phyloP scores from a whole-genome alignment of 805 yeast genomes.

The Cyberlindnera samutprakarnensis region DNA sequence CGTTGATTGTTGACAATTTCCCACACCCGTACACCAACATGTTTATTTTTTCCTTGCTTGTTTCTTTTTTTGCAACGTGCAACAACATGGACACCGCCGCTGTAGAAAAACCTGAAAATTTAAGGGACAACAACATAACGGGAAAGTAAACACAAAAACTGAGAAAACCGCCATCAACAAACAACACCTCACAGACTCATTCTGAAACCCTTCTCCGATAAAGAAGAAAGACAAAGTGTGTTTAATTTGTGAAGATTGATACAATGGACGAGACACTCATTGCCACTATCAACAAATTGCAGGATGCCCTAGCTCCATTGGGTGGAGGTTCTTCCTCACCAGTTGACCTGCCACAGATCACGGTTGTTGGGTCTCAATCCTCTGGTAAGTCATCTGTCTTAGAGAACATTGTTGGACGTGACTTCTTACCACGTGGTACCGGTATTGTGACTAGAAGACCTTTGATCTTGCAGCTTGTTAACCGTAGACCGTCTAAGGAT shows the following conservation, averaged over 20 bases:
- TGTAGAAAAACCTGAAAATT: too few relatives aligned
- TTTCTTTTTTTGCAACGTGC: too few relatives aligned
- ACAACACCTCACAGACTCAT: too few relatives aligned
- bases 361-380: conserved; percentile 93
- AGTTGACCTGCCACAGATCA: conserved; percentile 86
- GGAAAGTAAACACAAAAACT: too few relatives aligned
- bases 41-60: too few relatives aligned
- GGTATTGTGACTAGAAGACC: conserved; percentile 93
- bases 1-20: too few relatives aligned
- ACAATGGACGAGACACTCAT: conserved; percentile 70
- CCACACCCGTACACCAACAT: too few relatives aligned
- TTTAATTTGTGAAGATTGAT: too few relatives aligned
- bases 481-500: conserved; percentile 41
- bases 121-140: too few relatives aligned
- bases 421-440: conserved; percentile 85
- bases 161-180: too few relatives aligned
- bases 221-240: too few relatives aligned
- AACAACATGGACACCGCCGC: neutral
- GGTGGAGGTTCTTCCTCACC: conserved; percentile 78
- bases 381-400: conserved; percentile 84
- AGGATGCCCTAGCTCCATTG: conserved; percentile 82
- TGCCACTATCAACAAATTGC: conserved; percentile 69
- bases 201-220: too few relatives aligned
- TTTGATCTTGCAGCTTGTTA: conserved; percentile 71
- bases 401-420: conserved; percentile 88